Base-by-base conservation (phyloP, 306 rosid genomes). In the Prunus mume region DNA sequence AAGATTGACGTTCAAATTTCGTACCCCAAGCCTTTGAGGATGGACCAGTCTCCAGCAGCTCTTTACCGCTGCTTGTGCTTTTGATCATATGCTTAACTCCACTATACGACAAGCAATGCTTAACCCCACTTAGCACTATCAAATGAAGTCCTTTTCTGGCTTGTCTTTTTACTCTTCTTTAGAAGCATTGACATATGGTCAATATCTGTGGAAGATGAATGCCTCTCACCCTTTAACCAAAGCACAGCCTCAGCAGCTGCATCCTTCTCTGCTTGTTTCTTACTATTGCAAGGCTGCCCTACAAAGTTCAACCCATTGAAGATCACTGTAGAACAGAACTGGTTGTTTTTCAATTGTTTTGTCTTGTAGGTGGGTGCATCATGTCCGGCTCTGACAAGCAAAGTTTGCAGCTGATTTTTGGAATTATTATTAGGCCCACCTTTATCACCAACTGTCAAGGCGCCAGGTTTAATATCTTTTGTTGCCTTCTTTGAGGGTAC, bases 171-270 rank as follows among this genome's bases (percentile, higher is more conserved):
- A 77, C 85, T 86, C 84, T 86, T 90, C 78, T 86, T 91, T 62
- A 89, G 79, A 72, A 93, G 91, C 78, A 88, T 65, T 13, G 97
- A 87, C 71, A 85, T 80, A 71, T 88, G 87, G 65, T 89, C 87
- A 38, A 85, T 54, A 71, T 80, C 84, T 24, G 78, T 84, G 45
- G 82, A 41, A 58, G 90, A 77, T 11, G 93, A 81, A 76, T 64
- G 92, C 17, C 73, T 77, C 66, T 88, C 96, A 32, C 99, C 99
- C 73, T 86, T 84, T 68, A 96, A 81, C 99, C 98, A 92, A 28
- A 83, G 85, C 73, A 96, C 72, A 78, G 97, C 99, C 87, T 91
- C 93, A 14, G 87, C 78, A 68, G 99, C 99, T 20, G 97, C 98
- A 9, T 89, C 85, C 80, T 87, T 96, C 81, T 96, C 98, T 15